These are phyloP conservation scores for Sorghum bicolor DNA, from an alignment of 176 grass and related monocot species.

Conservation along the genomic window Sorghum_bicolor_NCBIv3 NC_012878.2:54006001-54006500, in stretches of 20 bases:
- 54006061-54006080: slow-evolving; percentile 59
- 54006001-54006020: slow-evolving; percentile 54
- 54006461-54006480: slow-evolving; percentile 55
- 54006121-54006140: too few relatives aligned
- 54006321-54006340: slow-evolving; percentile 39
- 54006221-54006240: slow-evolving; percentile 66
- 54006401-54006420: slow-evolving; percentile 54
- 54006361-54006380: slow-evolving; percentile 38
- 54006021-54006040: slow-evolving; percentile 65
- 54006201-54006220: too few relatives aligned
- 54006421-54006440: slow-evolving; percentile 45
- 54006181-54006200: neutral
- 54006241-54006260: slow-evolving; percentile 62
- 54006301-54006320: slow-evolving; percentile 68
- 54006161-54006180: neutral
- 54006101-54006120: slow-evolving; percentile 55
- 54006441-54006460: slow-evolving; percentile 9
- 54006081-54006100: slow-evolving; percentile 71
- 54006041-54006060: slow-evolving; percentile 47
- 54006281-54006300: slow-evolving; percentile 52
- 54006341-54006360: slow-evolving; percentile 33
- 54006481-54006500: slow-evolving; percentile 36
- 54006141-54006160: too few relatives aligned
- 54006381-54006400: slow-evolving; percentile 55
- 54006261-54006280: slow-evolving; percentile 56